Percentiles rank a stretch among this genome's conserved stretches.
These are phyloP conservation scores for Ustulina deusta DNA, from an alignment of 2,329 filamentous ascomycete genomes.

Conservation along the genomic window DNA sequence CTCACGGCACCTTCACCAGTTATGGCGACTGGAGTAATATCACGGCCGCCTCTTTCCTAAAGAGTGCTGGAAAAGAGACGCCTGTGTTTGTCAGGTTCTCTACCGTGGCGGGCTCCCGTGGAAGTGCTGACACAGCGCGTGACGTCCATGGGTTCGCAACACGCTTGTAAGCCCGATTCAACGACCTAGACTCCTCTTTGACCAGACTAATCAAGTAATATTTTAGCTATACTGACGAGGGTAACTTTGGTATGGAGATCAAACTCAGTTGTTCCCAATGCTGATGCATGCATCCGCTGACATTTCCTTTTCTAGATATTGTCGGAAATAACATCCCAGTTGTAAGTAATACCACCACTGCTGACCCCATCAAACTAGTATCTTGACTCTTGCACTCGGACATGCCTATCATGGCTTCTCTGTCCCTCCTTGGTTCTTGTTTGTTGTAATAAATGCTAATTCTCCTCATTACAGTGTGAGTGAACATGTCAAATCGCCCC, in stretches of 20 bases:
- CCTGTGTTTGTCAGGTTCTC: conserved; percentile 70
- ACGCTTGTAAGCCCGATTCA: conserved; percentile 58
- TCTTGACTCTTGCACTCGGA: background rate
- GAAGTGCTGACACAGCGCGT: conserved; percentile 69
- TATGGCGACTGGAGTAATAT: conserved; percentile 72
- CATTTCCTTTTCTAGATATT: conserved; percentile 35
- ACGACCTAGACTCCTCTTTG: conserved; percentile 2
- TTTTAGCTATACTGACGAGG: conserved; percentile 69
- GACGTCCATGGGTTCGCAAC: conserved; percentile 74
- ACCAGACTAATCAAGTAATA: conserved; percentile 33
- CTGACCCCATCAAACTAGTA: conserved; percentile 3
- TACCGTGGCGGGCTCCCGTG: conserved; percentile 70
- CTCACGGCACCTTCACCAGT: conserved; percentile 70
- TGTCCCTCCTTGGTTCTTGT: background rate
- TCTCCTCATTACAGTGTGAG: conserved; percentile 29
- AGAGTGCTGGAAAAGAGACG: conserved; percentile 64
- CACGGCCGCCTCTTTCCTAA: conserved; percentile 70
- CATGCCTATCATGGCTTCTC: background rate
- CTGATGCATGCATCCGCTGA: conserved; percentile 25
- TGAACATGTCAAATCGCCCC: conserved; percentile 2
- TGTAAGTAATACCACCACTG: conserved; percentile 28
- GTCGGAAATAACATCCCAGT: conserved; percentile 45
- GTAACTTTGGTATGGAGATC: conserved; percentile 68
- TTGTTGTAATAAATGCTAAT: conserved; percentile 19
- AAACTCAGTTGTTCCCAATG: conserved; percentile 9